These are phyloP conservation scores for Pogostemon cablin DNA, from an alignment of 257 asterid species.

Conservation along the genomic window DNA sequence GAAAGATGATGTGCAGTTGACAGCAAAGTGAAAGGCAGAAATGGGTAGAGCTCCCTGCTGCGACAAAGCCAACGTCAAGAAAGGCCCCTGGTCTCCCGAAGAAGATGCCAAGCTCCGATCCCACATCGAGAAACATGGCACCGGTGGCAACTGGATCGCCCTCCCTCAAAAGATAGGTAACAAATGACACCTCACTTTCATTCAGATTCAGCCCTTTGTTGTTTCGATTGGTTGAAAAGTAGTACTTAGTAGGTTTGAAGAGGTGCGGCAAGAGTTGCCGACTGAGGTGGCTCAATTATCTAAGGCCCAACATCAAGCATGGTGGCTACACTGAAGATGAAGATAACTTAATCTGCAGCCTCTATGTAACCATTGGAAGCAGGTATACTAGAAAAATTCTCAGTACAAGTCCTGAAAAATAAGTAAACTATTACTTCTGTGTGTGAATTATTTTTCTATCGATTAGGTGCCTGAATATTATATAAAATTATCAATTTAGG, in stretches of 20 bases:
- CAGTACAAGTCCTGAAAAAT: too few species aligned
- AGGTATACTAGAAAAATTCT: conserved; percentile 12
- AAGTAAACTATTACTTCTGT: too few species aligned
- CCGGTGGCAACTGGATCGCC: conserved; percentile 50
- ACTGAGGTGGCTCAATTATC: conserved; percentile 49
- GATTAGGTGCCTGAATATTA: too few species aligned
- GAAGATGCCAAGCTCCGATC: conserved; percentile 46
- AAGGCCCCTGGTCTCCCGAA: conserved; percentile 48
- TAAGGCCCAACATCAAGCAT: conserved; percentile 47
- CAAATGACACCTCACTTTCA: too few species aligned
- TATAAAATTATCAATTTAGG: background rate
- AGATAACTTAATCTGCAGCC: conserved; percentile 45
- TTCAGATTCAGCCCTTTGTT: too few species aligned
- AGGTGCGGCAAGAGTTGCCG: conserved; percentile 54
- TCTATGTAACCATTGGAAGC: conserved; percentile 45
- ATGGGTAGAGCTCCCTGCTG: conserved; percentile 62
- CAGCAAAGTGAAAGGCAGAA: background rate
- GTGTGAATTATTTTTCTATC: too few species aligned
- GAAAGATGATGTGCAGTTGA: background rate
- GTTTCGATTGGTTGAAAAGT: too few species aligned
- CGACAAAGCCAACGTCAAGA: conserved; percentile 46
- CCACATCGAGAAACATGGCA: conserved; percentile 41
- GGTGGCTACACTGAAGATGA: conserved; percentile 47
- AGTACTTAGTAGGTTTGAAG: conserved; percentile 32
- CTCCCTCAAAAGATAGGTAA: conserved; percentile 44